Evolutionary conservation across 169 alveolate genomes (phyloP).

Genomic region (Prorocentrum cordatum): DNA sequence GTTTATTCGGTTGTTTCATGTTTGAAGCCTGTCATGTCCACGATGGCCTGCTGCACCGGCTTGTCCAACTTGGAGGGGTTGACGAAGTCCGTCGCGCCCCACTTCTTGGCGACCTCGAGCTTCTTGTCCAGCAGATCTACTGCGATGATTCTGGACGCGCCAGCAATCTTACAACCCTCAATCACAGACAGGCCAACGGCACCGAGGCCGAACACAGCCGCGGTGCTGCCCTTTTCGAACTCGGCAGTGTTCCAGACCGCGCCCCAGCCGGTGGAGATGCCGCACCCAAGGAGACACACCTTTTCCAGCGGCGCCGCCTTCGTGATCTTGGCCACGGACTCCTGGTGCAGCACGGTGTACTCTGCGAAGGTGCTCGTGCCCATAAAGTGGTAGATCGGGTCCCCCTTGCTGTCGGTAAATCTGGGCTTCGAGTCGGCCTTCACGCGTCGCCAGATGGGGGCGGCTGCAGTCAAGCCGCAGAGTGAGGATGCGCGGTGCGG

Average conservation of each 20-base stretch:
- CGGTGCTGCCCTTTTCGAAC: conserved; percentile 78
- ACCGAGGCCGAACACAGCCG: conserved; percentile 85
- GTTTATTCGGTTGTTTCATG: too few species aligned
- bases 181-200: conserved; percentile 85
- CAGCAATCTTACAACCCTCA: conserved; percentile 82
- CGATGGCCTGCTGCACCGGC: background rate
- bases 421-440: conserved; percentile 79
- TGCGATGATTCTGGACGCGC: conserved; percentile 76
- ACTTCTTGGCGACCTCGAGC: conserved; percentile 74
- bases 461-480: too few species aligned
- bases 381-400: conserved; percentile 80
- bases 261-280: conserved; percentile 85
- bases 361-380: conserved; percentile 80
- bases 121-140: conserved; percentile 76
- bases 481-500: too few species aligned
- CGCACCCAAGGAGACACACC: conserved; percentile 82
- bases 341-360: conserved; percentile 81
- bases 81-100: conserved; percentile 77
- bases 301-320: conserved; percentile 73
- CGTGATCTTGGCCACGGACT: conserved; percentile 80
- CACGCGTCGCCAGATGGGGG: too few species aligned
- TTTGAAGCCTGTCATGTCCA: conserved; percentile 48
- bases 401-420: conserved; percentile 77
- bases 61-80: conserved; percentile 46
- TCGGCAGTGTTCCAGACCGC: conserved; percentile 82